These are phyloP conservation scores for Fusarium aywerte DNA, from an alignment of 2,329 filamentous ascomycete species.

Conservation along the genomic window DNA sequence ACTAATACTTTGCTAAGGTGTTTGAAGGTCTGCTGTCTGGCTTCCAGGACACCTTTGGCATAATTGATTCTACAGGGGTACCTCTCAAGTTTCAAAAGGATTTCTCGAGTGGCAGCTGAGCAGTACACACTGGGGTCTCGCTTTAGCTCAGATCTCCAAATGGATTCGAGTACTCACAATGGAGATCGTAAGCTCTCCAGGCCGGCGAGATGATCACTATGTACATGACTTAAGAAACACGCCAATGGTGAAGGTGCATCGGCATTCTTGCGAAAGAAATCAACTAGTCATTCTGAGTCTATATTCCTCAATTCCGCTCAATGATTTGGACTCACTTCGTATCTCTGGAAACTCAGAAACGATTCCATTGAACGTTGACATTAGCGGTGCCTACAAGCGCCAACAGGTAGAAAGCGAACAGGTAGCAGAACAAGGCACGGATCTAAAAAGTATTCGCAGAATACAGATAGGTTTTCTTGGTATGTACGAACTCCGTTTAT, in stretches of 20 bases:
- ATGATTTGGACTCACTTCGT: constrained; percentile 58
- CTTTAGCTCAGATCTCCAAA: not conserved
- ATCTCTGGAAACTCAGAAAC: constrained; percentile 84
- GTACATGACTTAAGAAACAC: constrained; percentile 91
- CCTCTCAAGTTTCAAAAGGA: constrained; percentile 82
- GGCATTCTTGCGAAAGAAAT: constrained; percentile 76
- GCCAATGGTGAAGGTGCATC: constrained; percentile 73
- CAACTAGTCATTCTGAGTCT: constrained; percentile 64
- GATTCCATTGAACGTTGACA: constrained; percentile 82
- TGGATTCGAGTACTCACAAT: constrained; percentile 62
- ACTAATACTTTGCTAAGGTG: constrained; percentile 77
- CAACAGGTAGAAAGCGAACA: not conserved
- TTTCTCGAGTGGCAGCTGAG: constrained; percentile 82
- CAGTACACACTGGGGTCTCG: constrained; percentile 75
- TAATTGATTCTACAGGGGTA: constrained; percentile 85
- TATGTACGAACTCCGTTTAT: not conserved
- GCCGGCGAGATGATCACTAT: constrained; percentile 88
- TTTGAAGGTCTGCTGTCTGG: constrained; percentile 77
- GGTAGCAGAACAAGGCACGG: not conserved
- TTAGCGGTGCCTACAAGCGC: constrained; percentile 47
- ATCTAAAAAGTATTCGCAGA: not conserved
- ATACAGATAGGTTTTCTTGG: not conserved
- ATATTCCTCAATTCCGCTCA: rapidly evolving
- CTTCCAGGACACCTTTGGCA: constrained; percentile 79
- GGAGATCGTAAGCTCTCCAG: constrained; percentile 80